A percentile compares a stretch with the other conserved stretches of the same genome.
Conservation (phyloP, 108 stramenopile genomes). For the Conticribra guillardii region DNA sequence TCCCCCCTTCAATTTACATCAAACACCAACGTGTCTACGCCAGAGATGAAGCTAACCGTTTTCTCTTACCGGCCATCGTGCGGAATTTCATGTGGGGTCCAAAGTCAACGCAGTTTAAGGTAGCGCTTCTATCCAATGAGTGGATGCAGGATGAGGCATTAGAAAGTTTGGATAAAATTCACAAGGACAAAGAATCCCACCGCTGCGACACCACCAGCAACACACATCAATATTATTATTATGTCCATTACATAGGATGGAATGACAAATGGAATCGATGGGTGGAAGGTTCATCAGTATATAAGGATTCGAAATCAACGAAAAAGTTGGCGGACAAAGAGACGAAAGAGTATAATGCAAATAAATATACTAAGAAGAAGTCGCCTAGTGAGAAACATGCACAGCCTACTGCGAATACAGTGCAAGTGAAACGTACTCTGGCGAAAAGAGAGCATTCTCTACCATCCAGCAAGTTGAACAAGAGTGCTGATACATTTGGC, state of each 20-base stretch:
- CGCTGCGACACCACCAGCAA: slow-evolving; percentile 18
- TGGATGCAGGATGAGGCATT: neutral
- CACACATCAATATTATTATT: slow-evolving; percentile 72
- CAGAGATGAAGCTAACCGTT: slow-evolving; percentile 56
- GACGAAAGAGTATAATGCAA: slow-evolving; percentile 39
- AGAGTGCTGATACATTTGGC: no score
- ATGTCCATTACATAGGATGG: slow-evolving; percentile 81
- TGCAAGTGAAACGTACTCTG: no score
- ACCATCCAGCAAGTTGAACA: no score
- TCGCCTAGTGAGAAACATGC: no score
- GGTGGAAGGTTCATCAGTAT: slow-evolving; percentile 59
- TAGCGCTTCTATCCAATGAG: neutral
- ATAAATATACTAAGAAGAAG: slow-evolving; percentile 38
- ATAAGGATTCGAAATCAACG: slow-evolving; percentile 42
- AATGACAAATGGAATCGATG: slow-evolving; percentile 85
- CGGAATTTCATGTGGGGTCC: slow-evolving; percentile 57
- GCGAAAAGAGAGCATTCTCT: no score
- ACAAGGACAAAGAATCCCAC: slow-evolving; percentile 16
- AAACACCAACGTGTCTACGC: slow-evolving; percentile 57
- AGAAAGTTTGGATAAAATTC: neutral
- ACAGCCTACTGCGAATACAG: no score
- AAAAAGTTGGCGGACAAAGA: slow-evolving; percentile 42
- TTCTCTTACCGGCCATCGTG: slow-evolving; percentile 63
- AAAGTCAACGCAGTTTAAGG: slow-evolving; percentile 23
- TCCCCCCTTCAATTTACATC: slow-evolving; percentile 17